Percentiles rank a stretch among this genome's conserved stretches.
These are phyloP conservation scores for Hortiboletus rubellus DNA, from an alignment of 1,284 basidiomycete species.

Conservation along the genomic window DNA sequence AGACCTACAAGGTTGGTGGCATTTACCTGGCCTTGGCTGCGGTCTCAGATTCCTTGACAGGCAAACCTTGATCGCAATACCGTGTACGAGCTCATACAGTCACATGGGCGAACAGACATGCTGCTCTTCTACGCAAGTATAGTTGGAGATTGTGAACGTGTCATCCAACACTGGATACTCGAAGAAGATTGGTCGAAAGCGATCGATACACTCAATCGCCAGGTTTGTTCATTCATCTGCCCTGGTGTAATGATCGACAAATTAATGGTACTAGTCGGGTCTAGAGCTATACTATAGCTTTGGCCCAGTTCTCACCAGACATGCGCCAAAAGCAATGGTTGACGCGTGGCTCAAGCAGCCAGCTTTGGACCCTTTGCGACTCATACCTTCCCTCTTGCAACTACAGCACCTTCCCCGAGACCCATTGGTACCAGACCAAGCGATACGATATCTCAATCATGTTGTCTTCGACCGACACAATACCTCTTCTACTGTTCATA, in stretches of 20 bases:
- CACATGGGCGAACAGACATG: conserved; percentile 91
- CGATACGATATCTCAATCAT: conserved; percentile 85
- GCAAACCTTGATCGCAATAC: conserved; percentile 82
- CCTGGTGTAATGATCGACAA: background rate
- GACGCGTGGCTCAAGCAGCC: conserved; percentile 90
- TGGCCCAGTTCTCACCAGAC: conserved; percentile 83
- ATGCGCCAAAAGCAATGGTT: conserved; percentile 86
- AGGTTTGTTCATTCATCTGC: conserved; percentile 49
- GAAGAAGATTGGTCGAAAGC: conserved; percentile 93
- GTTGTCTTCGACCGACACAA: conserved; percentile 79
- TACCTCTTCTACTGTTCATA: conserved; percentile 88
- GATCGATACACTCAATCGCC: conserved; percentile 83
- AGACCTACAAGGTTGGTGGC: conserved; percentile 77
- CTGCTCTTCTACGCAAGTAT: conserved; percentile 88
- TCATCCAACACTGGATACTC: conserved; percentile 91
- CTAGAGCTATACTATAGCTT: conserved; percentile 95
- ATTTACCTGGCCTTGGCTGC: background rate
- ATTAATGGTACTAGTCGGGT: conserved; percentile 50
- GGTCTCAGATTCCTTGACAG: conserved; percentile 39
- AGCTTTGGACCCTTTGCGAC: conserved; percentile 76
- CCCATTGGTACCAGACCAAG: conserved; percentile 76
- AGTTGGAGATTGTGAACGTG: conserved; percentile 80
- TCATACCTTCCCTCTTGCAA: conserved; percentile 89
- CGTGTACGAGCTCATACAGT: conserved; percentile 89
- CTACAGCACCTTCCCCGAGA: conserved; percentile 70